Evolutionary conservation across 129 eudicot species (phyloP).

Genomic region (Escallonia herrerae): DNA sequence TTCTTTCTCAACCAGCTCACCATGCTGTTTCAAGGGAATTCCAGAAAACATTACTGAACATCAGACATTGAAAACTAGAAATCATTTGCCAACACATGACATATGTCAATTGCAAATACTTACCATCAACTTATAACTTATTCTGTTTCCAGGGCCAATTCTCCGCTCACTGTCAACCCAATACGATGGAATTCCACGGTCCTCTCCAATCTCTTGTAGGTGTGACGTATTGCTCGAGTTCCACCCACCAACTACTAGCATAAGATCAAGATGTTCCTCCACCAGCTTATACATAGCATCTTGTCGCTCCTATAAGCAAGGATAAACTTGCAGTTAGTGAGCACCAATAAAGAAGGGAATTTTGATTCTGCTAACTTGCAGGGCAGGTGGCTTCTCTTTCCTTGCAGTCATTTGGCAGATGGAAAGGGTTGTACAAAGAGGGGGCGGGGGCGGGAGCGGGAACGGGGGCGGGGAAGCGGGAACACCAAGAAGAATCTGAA

Average conservation of each 20-base stretch:
- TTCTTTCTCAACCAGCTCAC: slow-evolving; percentile 85
- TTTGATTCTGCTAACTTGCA: too few relatives aligned
- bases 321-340: neutral
- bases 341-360: too few relatives aligned
- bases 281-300: slow-evolving; percentile 96
- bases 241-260: slow-evolving; percentile 90
- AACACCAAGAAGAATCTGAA: too few relatives aligned
- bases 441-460: too few relatives aligned
- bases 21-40: slow-evolving; percentile 45
- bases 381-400: too few relatives aligned
- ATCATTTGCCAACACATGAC: neutral
- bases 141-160: slow-evolving; percentile 86
- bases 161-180: slow-evolving; percentile 85
- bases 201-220: slow-evolving; percentile 87
- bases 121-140: slow-evolving; percentile 60
- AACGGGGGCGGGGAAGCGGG: too few relatives aligned
- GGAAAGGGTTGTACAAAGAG: too few relatives aligned
- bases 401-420: too few relatives aligned
- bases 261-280: slow-evolving; percentile 60
- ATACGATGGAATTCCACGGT: slow-evolving; percentile 87
- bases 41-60: neutral
- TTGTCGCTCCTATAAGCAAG: slow-evolving; percentile 66
- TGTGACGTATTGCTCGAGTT: slow-evolving; percentile 95
- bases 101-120: slow-evolving; percentile 5
- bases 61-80: neutral